Evolutionary conservation across 441 rosid species (phyloP).

Genomic region (Heliophila coronopifolia): DNA sequence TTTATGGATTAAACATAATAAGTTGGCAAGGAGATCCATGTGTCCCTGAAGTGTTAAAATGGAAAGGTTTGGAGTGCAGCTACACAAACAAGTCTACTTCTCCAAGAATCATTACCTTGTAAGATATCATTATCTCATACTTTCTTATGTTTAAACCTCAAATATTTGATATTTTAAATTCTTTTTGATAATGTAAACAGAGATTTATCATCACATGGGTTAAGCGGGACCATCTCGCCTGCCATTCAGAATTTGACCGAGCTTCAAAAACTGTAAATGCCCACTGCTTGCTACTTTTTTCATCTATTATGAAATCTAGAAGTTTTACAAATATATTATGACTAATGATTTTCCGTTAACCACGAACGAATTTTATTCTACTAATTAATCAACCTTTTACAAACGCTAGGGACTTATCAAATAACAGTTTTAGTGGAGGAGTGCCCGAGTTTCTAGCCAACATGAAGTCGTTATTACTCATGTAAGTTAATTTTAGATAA

Average conservation of each 20-base stretch:
- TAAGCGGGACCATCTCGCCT: background rate
- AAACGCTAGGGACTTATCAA: conserved; percentile 16
- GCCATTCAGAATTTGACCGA: conserved; percentile 10
- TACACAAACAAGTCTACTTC: conserved; percentile 15
- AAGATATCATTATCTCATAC: background rate
- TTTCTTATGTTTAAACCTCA: background rate
- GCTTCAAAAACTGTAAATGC: conserved; percentile 11
- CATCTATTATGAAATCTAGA: too few species aligned
- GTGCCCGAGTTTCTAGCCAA: conserved; percentile 12
- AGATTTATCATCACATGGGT: conserved; percentile 9
- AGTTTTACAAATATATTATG: too few species aligned
- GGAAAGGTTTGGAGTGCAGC: conserved; percentile 34
- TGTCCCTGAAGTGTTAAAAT: conserved; percentile 20
- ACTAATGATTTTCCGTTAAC: too few species aligned
- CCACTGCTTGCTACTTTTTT: too few species aligned
- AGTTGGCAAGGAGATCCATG: conserved; percentile 55
- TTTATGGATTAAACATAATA: conserved; percentile 18
- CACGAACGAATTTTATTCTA: too few species aligned
- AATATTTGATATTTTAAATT: background rate
- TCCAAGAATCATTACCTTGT: conserved; percentile 41
- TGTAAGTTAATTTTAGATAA: too few species aligned
- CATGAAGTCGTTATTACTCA: conserved; percentile 7
- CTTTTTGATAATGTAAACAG: background rate
- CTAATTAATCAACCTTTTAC: too few species aligned
- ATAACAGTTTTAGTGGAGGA: conserved; percentile 18